Base-by-base conservation (phyloP, 1,284 basidiomycete genomes). In the Naganishia albida region DNA sequence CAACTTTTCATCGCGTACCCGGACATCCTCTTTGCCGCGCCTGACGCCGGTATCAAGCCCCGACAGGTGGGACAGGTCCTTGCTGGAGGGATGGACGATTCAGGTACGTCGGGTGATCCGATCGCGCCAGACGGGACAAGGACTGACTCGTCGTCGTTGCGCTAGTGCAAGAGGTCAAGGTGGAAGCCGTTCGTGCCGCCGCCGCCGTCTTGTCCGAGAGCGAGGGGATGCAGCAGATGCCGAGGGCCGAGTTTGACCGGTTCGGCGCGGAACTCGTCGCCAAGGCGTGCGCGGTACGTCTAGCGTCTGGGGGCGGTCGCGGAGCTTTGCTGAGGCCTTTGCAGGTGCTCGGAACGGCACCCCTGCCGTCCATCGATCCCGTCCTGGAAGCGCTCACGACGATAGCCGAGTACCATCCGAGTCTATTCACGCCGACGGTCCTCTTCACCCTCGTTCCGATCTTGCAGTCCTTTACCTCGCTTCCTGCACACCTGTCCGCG, bases 1-100 rank as follows among this genome's bases (percentile, higher is more conserved):
- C 55, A 65, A 7, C 56, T 65, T 7, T 49, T 65, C 30, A 16
- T 51, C 28, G 39, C 64, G 10, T 38, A 49, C 26, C 64, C 64
- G 12, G 43, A 55, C 18, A 51, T 65, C 30, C 30, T 65, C 13
- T 38, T 49, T 38, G 51, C 51, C 28, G 28, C 51, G 1, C 34
- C 51, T 2, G 10, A 15, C 7, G 1, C 38, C 8, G 12, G 16
- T 34, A 25, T 38, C 30, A 40, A 26, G 30, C 49, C 34, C 7
- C 30, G 25, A 44, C 54, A 65, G 28, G 34, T 65, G 20, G 39
- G 30, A 8, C 55, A 65, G 28, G 64, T 60, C 16, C 43, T 65
- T 13, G 40, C 8, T 2, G 50, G 55, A 1, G 64, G 64, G 3
- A 28, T 65, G 49, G 40, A 52, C n/a, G 64, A 65, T 34, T 34